A percentile compares a stretch with the other conserved stretches of the same genome.
phyloP scores from a whole-genome alignment of 2,329 filamentous ascomycete species.

The Penicillium rolfsii region DNA sequence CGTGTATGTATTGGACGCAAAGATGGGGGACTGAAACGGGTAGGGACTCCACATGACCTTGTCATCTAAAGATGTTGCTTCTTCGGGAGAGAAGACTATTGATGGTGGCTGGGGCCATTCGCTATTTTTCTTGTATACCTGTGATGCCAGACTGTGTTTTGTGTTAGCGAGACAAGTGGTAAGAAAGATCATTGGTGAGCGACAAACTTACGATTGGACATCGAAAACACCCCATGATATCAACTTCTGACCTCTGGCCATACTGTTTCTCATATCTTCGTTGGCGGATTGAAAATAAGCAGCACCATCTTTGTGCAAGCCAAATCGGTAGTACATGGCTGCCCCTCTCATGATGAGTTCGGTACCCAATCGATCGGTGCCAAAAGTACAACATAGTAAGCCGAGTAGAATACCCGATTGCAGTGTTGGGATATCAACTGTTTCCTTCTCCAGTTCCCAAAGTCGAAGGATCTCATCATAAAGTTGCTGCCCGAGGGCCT shows the following conservation, averaged over 20 bases:
- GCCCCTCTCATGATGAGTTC: constrained; percentile 29
- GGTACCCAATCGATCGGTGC: constrained; percentile 29
- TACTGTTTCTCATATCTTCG: constrained; percentile 5
- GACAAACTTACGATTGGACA: constrained; percentile 25
- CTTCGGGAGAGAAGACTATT: constrained; percentile 20
- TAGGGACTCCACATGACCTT: constrained; percentile 23
- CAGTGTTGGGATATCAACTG: constrained; percentile 19
- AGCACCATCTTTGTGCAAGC: constrained; percentile 14
- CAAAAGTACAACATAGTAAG: constrained; percentile 31
- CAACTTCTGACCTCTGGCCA: constrained; percentile 24
- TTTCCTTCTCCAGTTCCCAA: constrained; percentile 24
- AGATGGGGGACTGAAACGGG: constrained; percentile 9
- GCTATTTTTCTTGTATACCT: constrained; percentile 28
- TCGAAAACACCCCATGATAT: constrained; percentile 31
- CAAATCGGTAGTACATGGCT: constrained; percentile 14
- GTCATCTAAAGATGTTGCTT: constrained; percentile 23
- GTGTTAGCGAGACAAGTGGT: background rate
- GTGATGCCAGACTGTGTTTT: constrained; percentile 24
- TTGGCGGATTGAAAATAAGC: constrained; percentile 15
- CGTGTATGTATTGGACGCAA: background rate
- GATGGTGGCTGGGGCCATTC: constrained; percentile 24
- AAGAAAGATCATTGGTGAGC: background rate
- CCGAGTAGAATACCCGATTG: constrained; percentile 31
- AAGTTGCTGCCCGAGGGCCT: constrained; percentile 24
- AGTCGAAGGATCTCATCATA: constrained; percentile 27